Evolutionary conservation across 345 rosid genomes (phyloP).

Genomic region (Hypericum perforatum): DNA sequence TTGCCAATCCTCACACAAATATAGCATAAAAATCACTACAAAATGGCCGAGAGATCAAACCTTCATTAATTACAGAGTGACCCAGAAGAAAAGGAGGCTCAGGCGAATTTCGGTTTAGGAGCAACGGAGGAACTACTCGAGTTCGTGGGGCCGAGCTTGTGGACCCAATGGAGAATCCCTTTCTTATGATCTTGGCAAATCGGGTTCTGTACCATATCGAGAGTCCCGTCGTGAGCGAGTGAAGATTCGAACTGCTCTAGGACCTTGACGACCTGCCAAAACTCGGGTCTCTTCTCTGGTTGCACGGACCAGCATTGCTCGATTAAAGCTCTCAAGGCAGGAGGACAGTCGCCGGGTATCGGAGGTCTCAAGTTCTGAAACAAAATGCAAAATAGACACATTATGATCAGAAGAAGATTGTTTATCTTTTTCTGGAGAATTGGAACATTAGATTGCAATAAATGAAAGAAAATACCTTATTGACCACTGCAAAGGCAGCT

Average conservation of each 20-base stretch:
- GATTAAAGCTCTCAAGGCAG: slow-evolving; percentile 43
- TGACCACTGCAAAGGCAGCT: slow-evolving; percentile 78
- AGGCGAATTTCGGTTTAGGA: too few species aligned
- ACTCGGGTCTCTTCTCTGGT: slow-evolving; percentile 50
- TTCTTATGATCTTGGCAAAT: too few species aligned
- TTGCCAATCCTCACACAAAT: too few species aligned
- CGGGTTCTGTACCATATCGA: too few species aligned
- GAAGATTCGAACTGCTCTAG: slow-evolving; percentile 44
- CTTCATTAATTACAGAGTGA: too few species aligned
- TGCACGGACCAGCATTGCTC: slow-evolving; percentile 58
- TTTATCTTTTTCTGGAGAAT: neutral
- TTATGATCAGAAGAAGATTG: neutral
- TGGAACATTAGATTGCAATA: slow-evolving; percentile 1
- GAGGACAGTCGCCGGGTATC: slow-evolving; percentile 45
- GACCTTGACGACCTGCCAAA: slow-evolving; percentile 44
- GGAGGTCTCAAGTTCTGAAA: slow-evolving; percentile 66
- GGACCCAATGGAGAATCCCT: too few species aligned
- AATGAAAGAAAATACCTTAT: slow-evolving; percentile 37
- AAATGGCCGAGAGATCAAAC: too few species aligned
- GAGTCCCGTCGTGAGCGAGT: slow-evolving; percentile 26
- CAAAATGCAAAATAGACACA: neutral
- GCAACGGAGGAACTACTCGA: too few species aligned
- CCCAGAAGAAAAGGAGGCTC: too few species aligned
- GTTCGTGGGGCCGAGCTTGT: too few species aligned
- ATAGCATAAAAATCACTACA: too few species aligned